Conservation (phyloP, 2,329 filamentous ascomycete genomes). For the Aspergillus eucalypticola region DNA sequence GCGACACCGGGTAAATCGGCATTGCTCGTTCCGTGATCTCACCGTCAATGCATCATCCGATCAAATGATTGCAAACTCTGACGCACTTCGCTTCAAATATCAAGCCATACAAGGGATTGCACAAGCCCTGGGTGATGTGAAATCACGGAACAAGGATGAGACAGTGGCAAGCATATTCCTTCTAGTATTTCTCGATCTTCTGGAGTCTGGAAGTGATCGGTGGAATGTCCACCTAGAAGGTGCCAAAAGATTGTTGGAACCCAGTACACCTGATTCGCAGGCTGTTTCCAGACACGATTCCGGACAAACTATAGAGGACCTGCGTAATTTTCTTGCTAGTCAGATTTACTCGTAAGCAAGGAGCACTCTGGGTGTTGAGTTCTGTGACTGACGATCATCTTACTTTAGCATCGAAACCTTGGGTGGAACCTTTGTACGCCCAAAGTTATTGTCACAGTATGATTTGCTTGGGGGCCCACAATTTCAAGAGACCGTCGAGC, state of each 20-base stretch:
- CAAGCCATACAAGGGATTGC: conserved; percentile 36
- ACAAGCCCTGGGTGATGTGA: conserved; percentile 17
- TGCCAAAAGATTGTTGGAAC: conserved; percentile 30
- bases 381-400: background rate
- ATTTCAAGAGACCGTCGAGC: conserved; percentile 31
- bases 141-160: conserved; percentile 23
- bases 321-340: conserved; percentile 32
- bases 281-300: conserved; percentile 20
- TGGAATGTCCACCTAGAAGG: conserved; percentile 39
- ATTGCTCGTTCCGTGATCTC: conserved; percentile 23
- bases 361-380: background rate
- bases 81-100: conserved; percentile 37
- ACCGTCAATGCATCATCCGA: conserved; percentile 4
- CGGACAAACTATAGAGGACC: conserved; percentile 29
- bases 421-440: conserved; percentile 35
- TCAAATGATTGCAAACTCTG: conserved; percentile 23
- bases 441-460: conserved; percentile 29
- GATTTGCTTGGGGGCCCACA: conserved; percentile 18
- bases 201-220: conserved; percentile 36
- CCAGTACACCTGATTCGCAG: conserved; percentile 12
- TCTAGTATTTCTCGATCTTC: conserved; percentile 33
- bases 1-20: conserved; percentile 34
- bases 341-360: conserved; percentile 33
- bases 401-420: conserved; percentile 35
- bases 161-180: conserved; percentile 39